A percentile compares a stretch with the other conserved stretches of the same genome.
Evolutionary conservation across 176 grass and related monocot genomes (phyloP).

Genomic region (Triticum timopheevii): DNA sequence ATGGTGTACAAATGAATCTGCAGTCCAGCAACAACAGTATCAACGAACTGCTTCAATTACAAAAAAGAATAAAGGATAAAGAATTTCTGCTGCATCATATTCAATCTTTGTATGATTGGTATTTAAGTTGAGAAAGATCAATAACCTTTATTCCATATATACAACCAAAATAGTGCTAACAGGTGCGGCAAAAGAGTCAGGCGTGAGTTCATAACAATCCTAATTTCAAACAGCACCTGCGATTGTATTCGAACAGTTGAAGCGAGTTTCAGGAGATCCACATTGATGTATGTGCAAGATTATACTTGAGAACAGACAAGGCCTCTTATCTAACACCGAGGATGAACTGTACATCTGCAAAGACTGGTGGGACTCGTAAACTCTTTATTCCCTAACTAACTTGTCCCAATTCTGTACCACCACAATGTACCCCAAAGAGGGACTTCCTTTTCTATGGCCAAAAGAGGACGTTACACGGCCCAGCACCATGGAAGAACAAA

Average conservation of each 20-base stretch:
- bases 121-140: background rate
- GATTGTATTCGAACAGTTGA: background rate
- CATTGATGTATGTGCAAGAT: background rate
- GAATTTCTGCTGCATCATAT: background rate
- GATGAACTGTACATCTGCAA: background rate
- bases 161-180: background rate
- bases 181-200: background rate
- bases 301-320: background rate
- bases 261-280: background rate
- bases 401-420: slow-evolving; percentile 15
- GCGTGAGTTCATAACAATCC: background rate
- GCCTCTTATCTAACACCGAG: background rate
- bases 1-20: background rate
- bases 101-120: background rate
- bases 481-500: slow-evolving; percentile 21
- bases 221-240: background rate
- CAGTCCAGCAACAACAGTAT: background rate
- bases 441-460: background rate
- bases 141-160: background rate
- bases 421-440: slow-evolving; percentile 9
- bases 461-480: background rate
- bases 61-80: background rate
- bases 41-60: background rate
- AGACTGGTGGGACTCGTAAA: background rate
- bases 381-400: slow-evolving; percentile 26